Base-by-base conservation (phyloP, 441 rosid species). In the Biscutella laevigata region DNA sequence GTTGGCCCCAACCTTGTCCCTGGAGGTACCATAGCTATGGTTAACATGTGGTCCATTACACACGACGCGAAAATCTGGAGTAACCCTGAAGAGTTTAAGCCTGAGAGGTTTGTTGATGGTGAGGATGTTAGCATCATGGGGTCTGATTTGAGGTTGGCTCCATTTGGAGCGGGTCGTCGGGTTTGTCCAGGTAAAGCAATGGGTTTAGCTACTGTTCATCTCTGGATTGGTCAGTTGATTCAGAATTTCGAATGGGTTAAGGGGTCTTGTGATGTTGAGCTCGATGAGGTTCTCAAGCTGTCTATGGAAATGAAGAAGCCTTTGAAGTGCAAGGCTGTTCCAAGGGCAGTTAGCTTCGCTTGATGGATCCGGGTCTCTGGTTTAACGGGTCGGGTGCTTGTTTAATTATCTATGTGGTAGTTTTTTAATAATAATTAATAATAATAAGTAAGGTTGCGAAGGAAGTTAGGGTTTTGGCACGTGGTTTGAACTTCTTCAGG, bases 41-140 rank as follows among this genome's bases (percentile, higher is more conserved):
- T 88, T 25, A 88, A 84, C 78, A 88, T 82, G 94, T 88, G 96
- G 96, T 74, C 94, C 21, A 88, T 88, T 26, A 74, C 96, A 1
- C 96, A 81, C 13, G 84, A 88, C 62, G 50, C 61, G 4, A 33
- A 29, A 8, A 42, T 79, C 3, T 88, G 96, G 96, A 16, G 45
- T 0, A 62, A 78, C 50, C 77, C 91, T 1, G 70, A 57, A 2
- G 71, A 25, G 27, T 86, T 83, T 59, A 59, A 45, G 12, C 95
- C 95, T 1, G 83, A 78, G 61, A 68, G 84, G 73, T 88, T 88
- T 49, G 8, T 68, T 8, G 64, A 14, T 17, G 69, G 43, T 22
- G 77, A 53, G 4, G 85, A 81, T 39, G 69, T 85, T 11, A 61
- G 47, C 61, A 64, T 79, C 29, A 59, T 77, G 77, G 85, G 85